Percentiles rank a stretch among this genome's conserved stretches.
Conservation (phyloP, 2,329 filamentous ascomycete genomes). For the Aureobasidium sp. region DNA sequence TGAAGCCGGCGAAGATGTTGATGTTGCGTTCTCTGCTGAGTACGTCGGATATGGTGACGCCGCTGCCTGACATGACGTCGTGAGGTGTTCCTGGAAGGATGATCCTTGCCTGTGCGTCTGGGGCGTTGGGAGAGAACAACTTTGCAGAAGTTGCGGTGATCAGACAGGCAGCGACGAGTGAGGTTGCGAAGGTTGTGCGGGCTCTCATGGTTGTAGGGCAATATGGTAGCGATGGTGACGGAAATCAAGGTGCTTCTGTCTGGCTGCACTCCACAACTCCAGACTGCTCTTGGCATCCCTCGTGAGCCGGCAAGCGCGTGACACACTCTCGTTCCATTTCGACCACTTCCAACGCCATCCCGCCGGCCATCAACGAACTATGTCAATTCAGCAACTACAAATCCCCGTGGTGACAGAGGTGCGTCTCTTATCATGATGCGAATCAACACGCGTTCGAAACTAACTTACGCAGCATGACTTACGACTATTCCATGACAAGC, state of each 20-base stretch:
- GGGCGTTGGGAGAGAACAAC: not conserved
- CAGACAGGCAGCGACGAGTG: slow-evolving; percentile 3
- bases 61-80: slow-evolving; percentile 16
- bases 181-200: not conserved
- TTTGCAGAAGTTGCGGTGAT: slow-evolving; percentile 8
- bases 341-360: not conserved
- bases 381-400: not conserved
- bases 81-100: not conserved
- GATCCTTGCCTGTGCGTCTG: slow-evolving; percentile 6
- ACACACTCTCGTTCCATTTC: not conserved
- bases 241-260: slow-evolving; percentile 1
- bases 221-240: not conserved
- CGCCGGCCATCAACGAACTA: not conserved
- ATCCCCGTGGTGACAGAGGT: not conserved
- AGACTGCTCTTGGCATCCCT: not conserved
- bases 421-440: not conserved
- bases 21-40: slow-evolving; percentile 70
- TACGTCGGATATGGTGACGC: slow-evolving; percentile 71
- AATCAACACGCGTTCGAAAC: not conserved
- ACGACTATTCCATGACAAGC: not conserved
- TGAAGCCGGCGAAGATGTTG: slow-evolving; percentile 76
- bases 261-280: not conserved
- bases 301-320: not conserved
- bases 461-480: not conserved
- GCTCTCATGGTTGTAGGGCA: not conserved